Base-by-base conservation (phyloP, 2,329 filamentous ascomycete genomes). In the Fusarium metavorans region DNA sequence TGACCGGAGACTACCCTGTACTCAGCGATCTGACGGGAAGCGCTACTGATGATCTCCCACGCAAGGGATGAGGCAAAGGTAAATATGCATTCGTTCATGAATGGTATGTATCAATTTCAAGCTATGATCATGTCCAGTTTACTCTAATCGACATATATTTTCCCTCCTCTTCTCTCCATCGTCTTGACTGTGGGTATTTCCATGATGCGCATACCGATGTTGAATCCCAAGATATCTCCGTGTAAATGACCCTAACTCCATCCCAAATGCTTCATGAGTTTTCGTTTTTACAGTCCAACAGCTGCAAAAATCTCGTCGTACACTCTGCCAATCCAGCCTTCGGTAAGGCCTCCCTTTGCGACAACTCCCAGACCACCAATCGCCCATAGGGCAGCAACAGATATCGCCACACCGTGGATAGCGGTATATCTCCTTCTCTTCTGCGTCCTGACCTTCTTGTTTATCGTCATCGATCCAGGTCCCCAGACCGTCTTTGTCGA, bases 331-430 rank as follows among this genome's bases (percentile, higher is more conserved):
- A 97, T 87, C 95, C 95, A 98, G 0, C 95, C 95, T 5, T 88
- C 85, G 2, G 90, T 91, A 70, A 86, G 82, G 0, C 95, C 95
- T 2, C 89, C 93, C 71, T 89, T 87, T 4, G 92, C 95, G 10
- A 98, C 91, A 18, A 98, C 87, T 0, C 93, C 94, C 37, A 98
- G 82, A 0, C 94, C 93, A 5, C 95, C 95, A 0, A 92, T 91
- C 61, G 95, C 90, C 95, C 95, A 98, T n/a, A 95, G 65, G 0
- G 84, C 88, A 9, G 91, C 88, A 3, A 92, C 81, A 0, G 87
- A 83, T 0, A 87, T 85, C 1, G 89, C 89, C 63, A 91, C 81
- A 0, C 87, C 92, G 80, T 97, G 95, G 65, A 98, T 87, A 2
- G 86, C 82, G 84, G 94, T 91, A 91, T 93, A 93, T 77, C 90